These are phyloP conservation scores for Hirsutella rhossiliensis DNA, from an alignment of 2,329 filamentous ascomycete species.

Conservation along the genomic window DNA sequence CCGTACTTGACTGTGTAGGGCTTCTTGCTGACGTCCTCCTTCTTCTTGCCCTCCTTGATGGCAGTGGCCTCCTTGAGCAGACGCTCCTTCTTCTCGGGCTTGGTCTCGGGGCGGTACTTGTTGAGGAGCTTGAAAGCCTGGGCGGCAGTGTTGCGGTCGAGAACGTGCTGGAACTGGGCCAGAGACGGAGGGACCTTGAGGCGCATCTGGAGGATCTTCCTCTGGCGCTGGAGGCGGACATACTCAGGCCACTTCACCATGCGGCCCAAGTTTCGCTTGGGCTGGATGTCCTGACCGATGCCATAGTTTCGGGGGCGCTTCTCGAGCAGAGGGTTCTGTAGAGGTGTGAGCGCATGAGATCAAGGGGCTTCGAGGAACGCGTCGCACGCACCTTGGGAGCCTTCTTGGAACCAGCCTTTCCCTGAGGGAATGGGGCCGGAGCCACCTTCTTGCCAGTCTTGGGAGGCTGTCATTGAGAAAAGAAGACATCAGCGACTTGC, in stretches of 20 bases:
- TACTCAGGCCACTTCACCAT: slow-evolving; percentile 99
- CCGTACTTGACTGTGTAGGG: slow-evolving; percentile 99
- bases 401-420: slow-evolving; percentile 91
- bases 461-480: slow-evolving; percentile 99
- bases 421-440: slow-evolving; percentile 89
- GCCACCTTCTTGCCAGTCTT: slow-evolving; percentile 98
- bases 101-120: slow-evolving; percentile 99
- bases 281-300: slow-evolving; percentile 98
- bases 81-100: slow-evolving; percentile 99
- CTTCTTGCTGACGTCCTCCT: slow-evolving; percentile 99
- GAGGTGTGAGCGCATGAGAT: not conserved
- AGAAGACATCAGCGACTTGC: slow-evolving; percentile 92
- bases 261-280: slow-evolving; percentile 84
- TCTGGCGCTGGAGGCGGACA: slow-evolving; percentile 89
- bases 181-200: slow-evolving; percentile 97
- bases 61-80: slow-evolving; percentile 96
- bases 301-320: slow-evolving; percentile 95
- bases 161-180: slow-evolving; percentile 93
- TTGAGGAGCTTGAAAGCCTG: slow-evolving; percentile 98
- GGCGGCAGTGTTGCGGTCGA: slow-evolving; percentile 92
- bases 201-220: slow-evolving; percentile 94
- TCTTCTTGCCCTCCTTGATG: slow-evolving; percentile 98
- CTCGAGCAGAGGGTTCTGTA: slow-evolving; percentile 97
- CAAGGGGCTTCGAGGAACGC: not conserved
- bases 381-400: slow-evolving; percentile 73